Percentiles rank a stretch among this genome's conserved stretches.
Conservation (phyloP, 2,329 filamentous ascomycete species). For the Chrysoporthe puriensis region DNA sequence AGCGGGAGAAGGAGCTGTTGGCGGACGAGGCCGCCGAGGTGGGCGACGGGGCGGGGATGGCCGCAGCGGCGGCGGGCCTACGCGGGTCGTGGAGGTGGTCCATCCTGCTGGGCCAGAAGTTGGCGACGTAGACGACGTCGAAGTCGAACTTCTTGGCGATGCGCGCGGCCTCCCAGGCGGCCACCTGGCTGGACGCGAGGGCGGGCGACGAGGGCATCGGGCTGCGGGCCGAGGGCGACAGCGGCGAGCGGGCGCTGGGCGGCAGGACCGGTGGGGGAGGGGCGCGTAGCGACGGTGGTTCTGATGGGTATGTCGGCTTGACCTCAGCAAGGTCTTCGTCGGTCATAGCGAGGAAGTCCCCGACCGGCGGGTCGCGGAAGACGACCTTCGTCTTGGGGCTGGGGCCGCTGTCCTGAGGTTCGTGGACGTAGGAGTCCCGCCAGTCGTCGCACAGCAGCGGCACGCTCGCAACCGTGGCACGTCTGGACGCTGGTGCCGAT, state of each 20-base stretch:
- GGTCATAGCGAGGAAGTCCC: constrained; percentile 57
- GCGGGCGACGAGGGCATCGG: constrained; percentile 44
- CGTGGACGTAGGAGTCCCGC: constrained; percentile 26
- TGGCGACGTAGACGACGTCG: constrained; percentile 62
- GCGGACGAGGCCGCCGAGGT: constrained; percentile 17
- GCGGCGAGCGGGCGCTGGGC: constrained; percentile 24
- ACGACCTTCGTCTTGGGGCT: constrained; percentile 40
- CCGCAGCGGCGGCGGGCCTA: constrained; percentile 14
- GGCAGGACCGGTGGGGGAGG: constrained; percentile 23
- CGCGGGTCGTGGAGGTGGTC: constrained; percentile 29
- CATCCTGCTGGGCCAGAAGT: constrained; percentile 54
- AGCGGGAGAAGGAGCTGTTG: constrained; percentile 18
- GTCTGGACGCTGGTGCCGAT: constrained; percentile 15
- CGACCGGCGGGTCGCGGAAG: constrained; percentile 55
- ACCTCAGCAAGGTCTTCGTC: constrained; percentile 63
- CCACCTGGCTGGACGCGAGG: constrained; percentile 48
- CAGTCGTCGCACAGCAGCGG: constrained; percentile 28
- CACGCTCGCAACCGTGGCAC: constrained; percentile 15
- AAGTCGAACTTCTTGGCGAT: constrained; percentile 61
- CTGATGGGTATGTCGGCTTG: constrained; percentile 27
- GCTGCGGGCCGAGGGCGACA: constrained; percentile 37
- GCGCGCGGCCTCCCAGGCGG: constrained; percentile 58
- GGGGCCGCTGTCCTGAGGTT: constrained; percentile 30
- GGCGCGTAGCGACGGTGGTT: constrained; percentile 27
- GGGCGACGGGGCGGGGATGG: neutral